These are phyloP conservation scores for Magnusiomyces paraingens DNA, from an alignment of 1,139 yeast genomes.

Conservation along the genomic window DNA sequence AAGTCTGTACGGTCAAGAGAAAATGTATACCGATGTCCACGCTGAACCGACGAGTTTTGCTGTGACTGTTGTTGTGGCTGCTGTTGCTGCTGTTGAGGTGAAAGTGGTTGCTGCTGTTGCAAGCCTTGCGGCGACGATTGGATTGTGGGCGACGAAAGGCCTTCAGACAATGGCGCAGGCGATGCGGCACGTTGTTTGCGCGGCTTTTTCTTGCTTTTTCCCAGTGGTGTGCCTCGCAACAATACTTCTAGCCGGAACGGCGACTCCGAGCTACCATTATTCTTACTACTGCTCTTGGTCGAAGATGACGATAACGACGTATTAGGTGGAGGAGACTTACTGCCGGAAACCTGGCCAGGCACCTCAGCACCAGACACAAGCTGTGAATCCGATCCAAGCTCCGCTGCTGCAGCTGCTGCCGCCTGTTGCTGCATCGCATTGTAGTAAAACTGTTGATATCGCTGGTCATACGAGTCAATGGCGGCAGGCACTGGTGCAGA, in stretches of 20 bases:
- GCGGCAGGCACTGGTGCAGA: not conserved
- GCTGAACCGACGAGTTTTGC: too few species aligned
- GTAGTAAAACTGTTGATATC: not conserved
- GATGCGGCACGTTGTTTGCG: not conserved
- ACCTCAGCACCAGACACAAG: not conserved
- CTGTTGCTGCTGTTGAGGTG: not conserved
- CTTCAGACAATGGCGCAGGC: too few species aligned
- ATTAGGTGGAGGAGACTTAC: not conserved
- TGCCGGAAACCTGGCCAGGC: not conserved
- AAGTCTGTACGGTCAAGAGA: too few species aligned
- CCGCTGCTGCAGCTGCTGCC: not conserved
- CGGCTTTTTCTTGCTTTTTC: slow-evolving; percentile 14
- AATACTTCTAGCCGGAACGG: slow-evolving; percentile 14
- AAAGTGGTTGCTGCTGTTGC: not conserved
- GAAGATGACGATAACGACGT: not conserved
- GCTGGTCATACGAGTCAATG: not conserved
- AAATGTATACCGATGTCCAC: too few species aligned
- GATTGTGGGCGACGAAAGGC: not conserved
- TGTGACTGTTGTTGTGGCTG: not conserved
- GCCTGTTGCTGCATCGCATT: not conserved
- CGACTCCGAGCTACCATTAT: slow-evolving; percentile 10
- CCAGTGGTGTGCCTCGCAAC: slow-evolving; percentile 15
- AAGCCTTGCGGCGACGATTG: not conserved
- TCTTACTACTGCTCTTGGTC: not conserved
- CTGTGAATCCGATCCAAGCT: not conserved